Percentiles rank a stretch among this genome's conserved stretches.
Conservation (phyloP, 352 stramenopile genomes). For the Thraustotheca clavata region DNA sequence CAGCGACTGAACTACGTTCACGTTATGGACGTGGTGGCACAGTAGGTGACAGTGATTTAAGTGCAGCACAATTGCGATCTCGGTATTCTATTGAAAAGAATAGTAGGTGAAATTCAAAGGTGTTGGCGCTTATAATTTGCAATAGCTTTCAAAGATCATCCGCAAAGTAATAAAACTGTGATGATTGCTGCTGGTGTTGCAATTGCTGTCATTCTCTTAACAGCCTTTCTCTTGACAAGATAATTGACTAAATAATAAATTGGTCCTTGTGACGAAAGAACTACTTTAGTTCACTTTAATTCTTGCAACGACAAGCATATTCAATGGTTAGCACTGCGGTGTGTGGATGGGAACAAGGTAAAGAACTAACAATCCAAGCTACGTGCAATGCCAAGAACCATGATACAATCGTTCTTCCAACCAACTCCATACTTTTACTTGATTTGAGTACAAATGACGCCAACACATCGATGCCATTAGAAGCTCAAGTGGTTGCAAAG, state of each 20-base stretch:
- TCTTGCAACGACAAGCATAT: neutral
- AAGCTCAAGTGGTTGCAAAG: neutral
- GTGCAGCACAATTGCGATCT: slow-evolving; percentile 59
- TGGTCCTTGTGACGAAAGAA: neutral
- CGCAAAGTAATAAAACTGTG: neutral
- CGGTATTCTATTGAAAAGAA: slow-evolving; percentile 74
- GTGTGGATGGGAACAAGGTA: neutral
- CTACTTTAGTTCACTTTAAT: neutral
- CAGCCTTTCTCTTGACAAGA: slow-evolving; percentile 12
- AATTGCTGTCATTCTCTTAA: neutral
- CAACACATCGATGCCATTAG: neutral
- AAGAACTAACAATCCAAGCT: neutral
- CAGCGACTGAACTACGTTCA: slow-evolving; percentile 53
- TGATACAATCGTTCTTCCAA: neutral
- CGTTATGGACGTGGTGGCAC: slow-evolving; percentile 66
- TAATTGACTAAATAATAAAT: slow-evolving; percentile 1
- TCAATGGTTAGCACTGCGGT: neutral
- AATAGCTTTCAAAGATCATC: slow-evolving; percentile 21
- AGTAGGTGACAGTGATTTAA: slow-evolving; percentile 69
- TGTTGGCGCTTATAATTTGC: neutral
- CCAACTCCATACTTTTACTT: neutral
- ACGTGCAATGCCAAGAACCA: neutral
- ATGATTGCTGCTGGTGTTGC: slow-evolving; percentile 8
- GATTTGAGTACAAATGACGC: neutral
- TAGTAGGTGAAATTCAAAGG: slow-evolving; percentile 44